Percentiles rank a stretch among this genome's conserved stretches.
Conservation (phyloP, 805 yeast genomes). For the Candida taoyuanica region DNA sequence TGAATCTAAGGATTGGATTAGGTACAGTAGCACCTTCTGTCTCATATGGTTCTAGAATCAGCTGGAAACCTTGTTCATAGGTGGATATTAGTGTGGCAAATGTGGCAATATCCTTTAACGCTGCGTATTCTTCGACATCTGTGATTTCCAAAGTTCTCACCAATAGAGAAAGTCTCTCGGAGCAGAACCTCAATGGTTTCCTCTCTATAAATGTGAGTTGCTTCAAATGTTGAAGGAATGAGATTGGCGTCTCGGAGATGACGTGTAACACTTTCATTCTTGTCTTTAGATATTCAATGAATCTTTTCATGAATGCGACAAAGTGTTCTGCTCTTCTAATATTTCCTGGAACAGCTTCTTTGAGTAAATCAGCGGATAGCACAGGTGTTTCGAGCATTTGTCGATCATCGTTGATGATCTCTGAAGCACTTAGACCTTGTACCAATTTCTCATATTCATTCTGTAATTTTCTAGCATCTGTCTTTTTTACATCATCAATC, state of each 20-base stretch:
- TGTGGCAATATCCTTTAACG: conserved; percentile 92
- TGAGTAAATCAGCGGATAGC: conserved; percentile 75
- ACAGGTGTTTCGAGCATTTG: conserved; percentile 81
- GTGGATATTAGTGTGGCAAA: conserved; percentile 96
- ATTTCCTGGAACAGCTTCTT: conserved; percentile 96
- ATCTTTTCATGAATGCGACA: conserved; percentile 84
- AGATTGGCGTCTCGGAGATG: conserved; percentile 94
- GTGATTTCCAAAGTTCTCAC: conserved; percentile 85
- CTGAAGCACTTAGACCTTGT: conserved; percentile 82
- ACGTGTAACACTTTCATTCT: conserved; percentile 98
- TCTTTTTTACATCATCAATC: conserved; percentile 78
- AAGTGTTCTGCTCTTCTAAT: conserved; percentile 97
- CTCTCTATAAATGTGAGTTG: conserved; percentile 89
- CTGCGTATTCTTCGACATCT: conserved; percentile 87
- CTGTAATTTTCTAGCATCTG: conserved; percentile 79
- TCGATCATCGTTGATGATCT: conserved; percentile 57
- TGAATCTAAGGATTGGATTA: conserved; percentile 87
- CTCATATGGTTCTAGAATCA: conserved; percentile 93
- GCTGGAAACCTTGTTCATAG: conserved; percentile 86
- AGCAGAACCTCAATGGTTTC: conserved; percentile 87
- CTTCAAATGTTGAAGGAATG: conserved; percentile 88
- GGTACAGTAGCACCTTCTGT: conserved; percentile 93
- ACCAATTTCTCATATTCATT: conserved; percentile 90
- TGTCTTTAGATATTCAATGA: conserved; percentile 90
- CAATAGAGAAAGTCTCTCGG: conserved; percentile 82